A percentile compares a stretch with the other conserved stretches of the same genome.
Conservation (phyloP, 2,329 filamentous ascomycete species). For the Bipolaris zeicola region DNA sequence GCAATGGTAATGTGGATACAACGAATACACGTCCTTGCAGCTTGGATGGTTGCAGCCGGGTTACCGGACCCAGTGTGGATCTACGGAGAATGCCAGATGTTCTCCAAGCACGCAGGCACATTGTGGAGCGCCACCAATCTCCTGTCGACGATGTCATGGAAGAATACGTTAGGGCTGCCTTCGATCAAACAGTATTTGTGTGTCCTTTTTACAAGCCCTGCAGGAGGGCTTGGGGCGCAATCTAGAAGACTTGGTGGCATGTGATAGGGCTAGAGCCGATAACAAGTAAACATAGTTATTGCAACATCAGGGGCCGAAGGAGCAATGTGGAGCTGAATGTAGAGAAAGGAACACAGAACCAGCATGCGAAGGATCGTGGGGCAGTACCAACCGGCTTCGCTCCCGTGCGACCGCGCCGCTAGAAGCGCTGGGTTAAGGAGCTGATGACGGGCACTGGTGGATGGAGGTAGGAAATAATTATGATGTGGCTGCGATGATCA, state of each 20-base stretch:
- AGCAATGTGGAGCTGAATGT: conserved; percentile 1
- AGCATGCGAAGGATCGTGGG: not conserved
- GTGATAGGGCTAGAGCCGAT: not conserved
- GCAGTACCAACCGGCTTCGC: not conserved
- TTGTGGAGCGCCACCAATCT: not conserved
- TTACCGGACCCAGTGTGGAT: conserved; percentile 1
- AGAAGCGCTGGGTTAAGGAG: not conserved
- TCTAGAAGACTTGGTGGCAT: not conserved
- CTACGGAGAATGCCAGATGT: not conserved
- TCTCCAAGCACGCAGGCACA: not conserved
- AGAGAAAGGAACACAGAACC: not conserved
- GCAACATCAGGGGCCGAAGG: not conserved
- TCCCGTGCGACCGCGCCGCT: not conserved
- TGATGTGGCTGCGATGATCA: conserved; percentile 4
- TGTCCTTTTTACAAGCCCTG: not conserved
- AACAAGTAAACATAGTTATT: not conserved
- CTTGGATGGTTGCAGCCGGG: conserved; percentile 2
- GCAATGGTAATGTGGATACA: conserved; percentile 1
- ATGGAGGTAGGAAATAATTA: not conserved
- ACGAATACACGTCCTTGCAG: not conserved
- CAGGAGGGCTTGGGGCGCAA: not conserved
- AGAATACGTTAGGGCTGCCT: not conserved
- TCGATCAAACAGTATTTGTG: not conserved
- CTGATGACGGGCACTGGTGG: not conserved
- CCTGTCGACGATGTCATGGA: not conserved